Base-by-base conservation (phyloP, 1,139 yeast genomes). In the Blastobotrys petasosporus region DNA sequence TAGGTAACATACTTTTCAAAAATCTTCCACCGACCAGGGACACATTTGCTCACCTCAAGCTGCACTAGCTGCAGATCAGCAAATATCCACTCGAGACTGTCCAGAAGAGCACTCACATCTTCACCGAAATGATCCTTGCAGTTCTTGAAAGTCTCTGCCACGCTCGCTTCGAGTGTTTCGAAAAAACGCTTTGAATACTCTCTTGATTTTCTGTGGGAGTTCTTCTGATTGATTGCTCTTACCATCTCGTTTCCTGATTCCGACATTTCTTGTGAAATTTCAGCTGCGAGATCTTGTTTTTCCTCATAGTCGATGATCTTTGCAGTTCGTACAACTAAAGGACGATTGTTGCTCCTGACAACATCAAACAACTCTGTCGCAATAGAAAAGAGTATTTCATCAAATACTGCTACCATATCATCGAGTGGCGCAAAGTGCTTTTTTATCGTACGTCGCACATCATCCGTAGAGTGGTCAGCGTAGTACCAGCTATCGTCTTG, bases 221-320 rank as follows among this genome's bases (percentile, higher is more conserved):
- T 46, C 23, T 51, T 52, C 20, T 41, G 35, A 4, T 37, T 31
- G 32, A 36, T 32, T 2, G 34, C 17, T 4, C 25, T 4, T 7
- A 20, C 25, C 25, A 20, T 20, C 25, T 20, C 6, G 25, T 20
- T 20, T 12, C 35, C 12, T 6, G 41, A 35, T 30, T 39, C 34
- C 11, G 40, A 23, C 25, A 81, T 69, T 42, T 71, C 73, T 37
- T 71, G 64, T 49, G 77, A 67, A n/a, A 83, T 69, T 8, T 68
- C 61, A 30, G 80, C 71, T 55, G 81, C 80, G 50, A 80, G 63
- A 58, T 92, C 98, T 57, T 85, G 88, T 35, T 75, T 71, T 53
- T 84, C 85, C 62, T 94, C 99, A 53, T 70, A 75, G 52, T 88
- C 94, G 37, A 94, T 73, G 28, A 94, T 76, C 54, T 85, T 83